A percentile compares a stretch with the other conserved stretches of the same genome.
Evolutionary conservation across 192 early-diverging fungal species (phyloP).

Genomic region (Allomyces arbusculus): DNA sequence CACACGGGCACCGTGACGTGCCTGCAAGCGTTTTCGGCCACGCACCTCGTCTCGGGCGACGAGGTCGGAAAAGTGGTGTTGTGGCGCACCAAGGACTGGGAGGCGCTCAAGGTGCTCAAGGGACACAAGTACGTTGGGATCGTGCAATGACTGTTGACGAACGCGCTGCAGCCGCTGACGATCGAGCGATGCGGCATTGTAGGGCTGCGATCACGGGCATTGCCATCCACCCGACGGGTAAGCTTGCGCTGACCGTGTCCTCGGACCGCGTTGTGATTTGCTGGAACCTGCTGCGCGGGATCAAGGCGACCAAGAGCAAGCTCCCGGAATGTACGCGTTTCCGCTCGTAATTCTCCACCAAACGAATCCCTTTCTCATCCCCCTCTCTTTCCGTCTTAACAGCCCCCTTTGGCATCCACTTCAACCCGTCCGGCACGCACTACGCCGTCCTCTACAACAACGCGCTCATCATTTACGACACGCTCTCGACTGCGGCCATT

Average conservation of each 20-base stretch:
- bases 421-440: neutral
- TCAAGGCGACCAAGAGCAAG: slow-evolving; percentile 25
- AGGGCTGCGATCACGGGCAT: slow-evolving; percentile 54
- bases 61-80: slow-evolving; percentile 79
- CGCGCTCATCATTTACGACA: neutral
- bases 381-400: neutral
- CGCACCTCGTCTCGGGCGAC: slow-evolving; percentile 69
- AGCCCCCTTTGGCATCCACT: neutral
- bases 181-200: neutral
- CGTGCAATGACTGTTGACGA: no score
- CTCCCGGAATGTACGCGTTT: no score
- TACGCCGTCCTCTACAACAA: neutral
- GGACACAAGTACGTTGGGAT: slow-evolving; percentile 38
- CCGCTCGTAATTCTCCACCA: no score
- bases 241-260: slow-evolving; percentile 69
- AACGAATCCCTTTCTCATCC: no score
- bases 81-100: slow-evolving; percentile 92
- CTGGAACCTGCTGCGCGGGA: slow-evolving; percentile 60
- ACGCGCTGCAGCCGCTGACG: no score
- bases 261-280: slow-evolving; percentile 43
- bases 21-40: slow-evolving; percentile 57
- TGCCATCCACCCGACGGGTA: slow-evolving; percentile 87
- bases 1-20: slow-evolving; percentile 80
- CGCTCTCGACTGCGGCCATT: neutral
- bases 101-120: slow-evolving; percentile 68